Percentiles rank a stretch among this genome's conserved stretches.
phyloP scores from a whole-genome alignment of 257 asterid species.

The Haberlea rhodopensis region DNA sequence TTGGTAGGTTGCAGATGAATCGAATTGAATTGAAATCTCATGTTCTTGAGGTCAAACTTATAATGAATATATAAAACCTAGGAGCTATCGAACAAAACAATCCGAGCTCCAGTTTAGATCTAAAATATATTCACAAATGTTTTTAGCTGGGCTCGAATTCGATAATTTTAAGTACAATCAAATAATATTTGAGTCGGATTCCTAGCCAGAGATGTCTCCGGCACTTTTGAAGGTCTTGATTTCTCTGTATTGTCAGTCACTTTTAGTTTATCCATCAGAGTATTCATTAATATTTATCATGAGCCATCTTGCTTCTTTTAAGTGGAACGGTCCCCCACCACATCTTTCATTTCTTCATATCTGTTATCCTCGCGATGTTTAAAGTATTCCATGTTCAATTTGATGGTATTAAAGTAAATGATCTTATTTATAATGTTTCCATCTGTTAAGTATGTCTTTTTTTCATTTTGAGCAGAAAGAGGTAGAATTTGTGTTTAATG shows the following conservation, averaged over 20 bases:
- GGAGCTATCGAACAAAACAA: not conserved
- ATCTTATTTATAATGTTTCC: not conserved
- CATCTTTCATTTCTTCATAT: not conserved
- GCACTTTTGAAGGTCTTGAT: not conserved
- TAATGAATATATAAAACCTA: not conserved
- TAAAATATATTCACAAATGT: no score
- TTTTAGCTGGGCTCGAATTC: no score
- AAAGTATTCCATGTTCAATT: not conserved
- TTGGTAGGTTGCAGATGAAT: not conserved
- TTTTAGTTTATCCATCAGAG: not conserved
- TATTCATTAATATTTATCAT: not conserved
- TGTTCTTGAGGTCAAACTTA: no score
- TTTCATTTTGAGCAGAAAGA: conserved; percentile 50
- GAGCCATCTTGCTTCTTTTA: not conserved
- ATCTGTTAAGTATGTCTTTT: conserved; percentile 14
- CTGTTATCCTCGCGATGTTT: not conserved
- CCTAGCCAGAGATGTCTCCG: no score
- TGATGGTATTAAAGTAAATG: conserved; percentile 1
- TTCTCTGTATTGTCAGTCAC: not conserved
- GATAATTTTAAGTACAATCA: no score
- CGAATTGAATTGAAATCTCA: no score
- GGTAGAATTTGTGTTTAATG: conserved; percentile 69
- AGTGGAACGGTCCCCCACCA: not conserved
- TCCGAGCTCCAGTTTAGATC: no score
- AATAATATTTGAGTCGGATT: no score